A percentile compares a stretch with the other conserved stretches of the same genome.
phyloP scores from a whole-genome alignment of 208 protist species.

The Leishmania aethiopica region DNA sequence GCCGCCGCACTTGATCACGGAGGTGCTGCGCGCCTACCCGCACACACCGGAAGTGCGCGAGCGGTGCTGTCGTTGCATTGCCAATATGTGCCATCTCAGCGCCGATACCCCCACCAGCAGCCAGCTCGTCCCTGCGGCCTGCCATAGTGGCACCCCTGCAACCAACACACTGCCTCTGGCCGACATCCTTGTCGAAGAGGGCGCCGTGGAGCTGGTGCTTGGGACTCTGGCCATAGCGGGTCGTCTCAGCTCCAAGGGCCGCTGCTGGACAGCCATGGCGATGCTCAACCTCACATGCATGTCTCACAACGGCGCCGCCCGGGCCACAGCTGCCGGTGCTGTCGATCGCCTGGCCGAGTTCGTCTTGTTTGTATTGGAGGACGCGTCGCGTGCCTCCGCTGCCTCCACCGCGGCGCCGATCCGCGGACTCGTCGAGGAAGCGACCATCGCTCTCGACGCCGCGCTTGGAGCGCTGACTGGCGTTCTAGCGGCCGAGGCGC shows the following conservation, averaged over 20 bases:
- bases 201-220: conserved; percentile 65
- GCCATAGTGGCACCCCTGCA: not conserved
- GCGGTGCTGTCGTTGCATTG: conserved; percentile 78
- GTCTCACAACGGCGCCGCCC: conserved; percentile 42
- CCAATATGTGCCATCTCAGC: conserved; percentile 77
- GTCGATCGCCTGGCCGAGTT: conserved; percentile 55
- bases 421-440: conserved; percentile 26
- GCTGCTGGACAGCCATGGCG: conserved; percentile 61
- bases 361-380: conserved; percentile 40
- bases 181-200: conserved; percentile 60
- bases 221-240: conserved; percentile 50
- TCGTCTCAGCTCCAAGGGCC: conserved; percentile 51
- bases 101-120: not conserved
- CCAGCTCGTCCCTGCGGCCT: not conserved
- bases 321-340: conserved; percentile 41
- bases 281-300: conserved; percentile 75
- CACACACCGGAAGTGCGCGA: conserved; percentile 64
- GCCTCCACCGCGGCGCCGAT: not conserved
- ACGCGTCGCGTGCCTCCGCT: not conserved
- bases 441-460: conserved; percentile 53
- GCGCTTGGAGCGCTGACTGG: conserved; percentile 54
- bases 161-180: conserved; percentile 20
- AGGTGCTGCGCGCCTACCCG: conserved; percentile 56
- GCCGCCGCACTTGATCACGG: conserved; percentile 40
- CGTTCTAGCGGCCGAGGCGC: conserved; percentile 54